These are phyloP conservation scores for Phytophthora quininea DNA, from an alignment of 352 stramenopile species.

Conservation along the genomic window DNA sequence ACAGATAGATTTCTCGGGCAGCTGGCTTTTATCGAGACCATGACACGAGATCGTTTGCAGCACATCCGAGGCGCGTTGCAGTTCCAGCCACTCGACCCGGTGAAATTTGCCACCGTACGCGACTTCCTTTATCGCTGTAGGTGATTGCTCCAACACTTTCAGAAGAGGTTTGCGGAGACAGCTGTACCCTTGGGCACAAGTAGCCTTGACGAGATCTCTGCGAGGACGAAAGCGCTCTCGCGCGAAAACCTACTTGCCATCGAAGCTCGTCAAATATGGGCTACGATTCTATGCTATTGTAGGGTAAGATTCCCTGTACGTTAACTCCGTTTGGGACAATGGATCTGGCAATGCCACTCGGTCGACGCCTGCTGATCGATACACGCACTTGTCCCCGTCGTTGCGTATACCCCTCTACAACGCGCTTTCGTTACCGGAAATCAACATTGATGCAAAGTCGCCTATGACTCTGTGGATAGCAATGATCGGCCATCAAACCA, in stretches of 20 bases:
- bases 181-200: not conserved
- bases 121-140: not conserved
- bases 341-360: not conserved
- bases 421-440: not conserved
- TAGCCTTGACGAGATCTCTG: not conserved
- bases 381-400: not conserved
- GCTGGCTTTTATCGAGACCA: conserved; percentile 12
- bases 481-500: not conserved
- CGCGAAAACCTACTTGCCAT: not conserved
- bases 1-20: conserved; percentile 6
- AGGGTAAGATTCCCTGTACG: not conserved
- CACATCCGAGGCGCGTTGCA: conserved; percentile 11
- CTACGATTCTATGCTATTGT: conserved; percentile 1
- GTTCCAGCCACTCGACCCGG: not conserved
- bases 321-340: conserved; percentile 2
- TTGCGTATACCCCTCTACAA: not conserved
- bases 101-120: not conserved
- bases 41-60: conserved; percentile 16
- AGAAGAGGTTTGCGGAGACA: not conserved
- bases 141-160: not conserved
- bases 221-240: not conserved
- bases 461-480: not conserved
- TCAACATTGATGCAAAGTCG: not conserved
- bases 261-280: not conserved
- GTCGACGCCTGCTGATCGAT: not conserved